Evolutionary conservation across 352 stramenopile genomes (phyloP), one percentile per base, ranked within the genome.

Genomic region (Blastocystis sp.): DNA sequence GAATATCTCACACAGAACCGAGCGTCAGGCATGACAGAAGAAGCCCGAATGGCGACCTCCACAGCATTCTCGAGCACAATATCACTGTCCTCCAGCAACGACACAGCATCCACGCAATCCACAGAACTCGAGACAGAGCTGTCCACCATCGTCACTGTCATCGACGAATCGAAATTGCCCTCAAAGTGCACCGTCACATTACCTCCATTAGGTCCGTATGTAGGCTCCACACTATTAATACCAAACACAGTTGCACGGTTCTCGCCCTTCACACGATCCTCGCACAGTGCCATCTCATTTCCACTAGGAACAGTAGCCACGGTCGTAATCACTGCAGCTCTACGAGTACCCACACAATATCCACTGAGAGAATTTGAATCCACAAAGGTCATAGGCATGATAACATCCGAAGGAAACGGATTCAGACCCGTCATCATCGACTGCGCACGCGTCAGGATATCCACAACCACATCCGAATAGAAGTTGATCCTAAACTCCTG

Each of bases 1-100:
- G 41, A 34, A 43, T 85, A 85, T 8, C 39, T 26, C 73, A 85
- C 55, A 45, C 73, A 85, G 73, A 85, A 85, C 34, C 73, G 73
- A 16, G 73, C 73, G 26, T 53, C 20, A 16, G 11, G 3, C 73
- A 85, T 30, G 6, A 24, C n/a, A n/a, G 18, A 4, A 9, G 18
- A 7, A 39, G 73, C 50, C 24, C 45, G 26, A n/a, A 85, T 64
- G 7, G 45, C 13, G 26, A 85, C 45, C 34, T 24, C 6, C 34
- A 65, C 50, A 13, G 45, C 11, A 7, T 47, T 50, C 20, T 85
- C 45, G 8, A 34, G 53, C 53, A 85, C 20, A 26, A 18, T 9
- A 30, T 65, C 65, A 9, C 24, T 50, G 0, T 34, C 53, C 20
- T 68, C 50, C 3, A 30, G 11, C 30, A 68, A 45, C 2, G 73